Evolutionary conservation across 2,329 filamentous ascomycete species (phyloP).

Genomic region (Arachnopeziza araneosa): DNA sequence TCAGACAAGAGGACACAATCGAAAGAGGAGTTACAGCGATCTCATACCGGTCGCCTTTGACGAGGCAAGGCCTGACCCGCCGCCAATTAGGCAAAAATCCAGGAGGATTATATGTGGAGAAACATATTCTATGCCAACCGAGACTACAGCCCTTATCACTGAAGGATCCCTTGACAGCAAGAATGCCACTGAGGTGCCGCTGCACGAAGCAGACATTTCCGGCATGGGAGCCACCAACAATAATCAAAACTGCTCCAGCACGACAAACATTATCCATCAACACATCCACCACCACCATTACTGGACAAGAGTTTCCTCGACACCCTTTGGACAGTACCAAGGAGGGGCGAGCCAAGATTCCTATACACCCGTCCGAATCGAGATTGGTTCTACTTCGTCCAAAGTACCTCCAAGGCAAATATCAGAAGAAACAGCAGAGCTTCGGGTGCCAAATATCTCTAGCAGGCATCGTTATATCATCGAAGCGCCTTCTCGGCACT

Average conservation of each 20-base stretch:
- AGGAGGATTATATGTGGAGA: conserved; percentile 9
- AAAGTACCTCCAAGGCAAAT: conserved; percentile 8
- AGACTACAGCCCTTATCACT: conserved; percentile 19
- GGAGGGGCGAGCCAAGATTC: conserved; percentile 3
- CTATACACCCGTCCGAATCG: conserved; percentile 6
- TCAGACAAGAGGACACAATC: conserved; percentile 13
- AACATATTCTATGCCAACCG: conserved; percentile 15
- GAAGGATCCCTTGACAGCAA: conserved; percentile 16
- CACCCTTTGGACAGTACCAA: conserved; percentile 10
- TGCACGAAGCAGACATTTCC: neutral
- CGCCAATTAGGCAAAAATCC: conserved; percentile 27
- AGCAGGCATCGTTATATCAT: conserved; percentile 24
- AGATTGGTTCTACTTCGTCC: conserved; percentile 8
- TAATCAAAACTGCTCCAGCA: conserved; percentile 6
- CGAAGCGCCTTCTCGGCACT: conserved; percentile 17
- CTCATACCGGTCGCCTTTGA: conserved; percentile 34
- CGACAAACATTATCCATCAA: conserved; percentile 36
- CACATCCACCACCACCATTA: conserved; percentile 60
- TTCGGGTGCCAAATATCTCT: conserved; percentile 8
- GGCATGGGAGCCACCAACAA: conserved; percentile 12
- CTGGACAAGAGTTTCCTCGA: conserved; percentile 37
- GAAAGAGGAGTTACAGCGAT: conserved; percentile 32
- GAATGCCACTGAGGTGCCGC: neutral
- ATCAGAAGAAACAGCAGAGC: conserved; percentile 13
- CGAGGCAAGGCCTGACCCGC: conserved; percentile 26